Percentiles rank a stretch among this genome's conserved stretches.
Evolutionary conservation across 1,284 basidiomycete species (phyloP).

Genomic region (Chalciporus sp.): DNA sequence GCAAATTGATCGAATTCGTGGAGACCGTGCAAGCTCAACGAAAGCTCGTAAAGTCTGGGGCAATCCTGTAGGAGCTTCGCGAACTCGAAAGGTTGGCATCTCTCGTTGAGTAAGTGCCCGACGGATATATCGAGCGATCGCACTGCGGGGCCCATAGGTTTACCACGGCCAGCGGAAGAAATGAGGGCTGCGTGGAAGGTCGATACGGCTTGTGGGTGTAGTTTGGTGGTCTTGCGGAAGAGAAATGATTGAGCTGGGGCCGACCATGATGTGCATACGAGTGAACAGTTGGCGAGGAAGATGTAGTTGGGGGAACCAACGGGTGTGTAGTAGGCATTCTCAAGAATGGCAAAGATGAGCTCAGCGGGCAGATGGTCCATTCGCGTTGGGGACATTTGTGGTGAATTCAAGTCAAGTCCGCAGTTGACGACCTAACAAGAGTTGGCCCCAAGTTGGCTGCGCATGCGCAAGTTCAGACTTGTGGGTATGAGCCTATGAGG

Average conservation of each 20-base stretch:
- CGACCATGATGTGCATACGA: conserved; percentile 43
- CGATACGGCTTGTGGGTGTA: conserved; percentile 5
- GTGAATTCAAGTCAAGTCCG: background rate
- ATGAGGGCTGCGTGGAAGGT: conserved; percentile 20
- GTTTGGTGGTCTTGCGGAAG: conserved; percentile 35
- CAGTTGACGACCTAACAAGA: too few species aligned
- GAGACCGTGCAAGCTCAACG: conserved; percentile 30
- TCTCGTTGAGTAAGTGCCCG: conserved; percentile 7
- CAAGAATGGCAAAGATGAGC: conserved; percentile 47
- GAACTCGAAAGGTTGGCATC: conserved; percentile 23
- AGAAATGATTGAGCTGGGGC: conserved; percentile 43
- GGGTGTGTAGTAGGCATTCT: conserved; percentile 38
- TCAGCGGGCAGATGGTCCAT: conserved; percentile 38
- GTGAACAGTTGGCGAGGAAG: conserved; percentile 38
- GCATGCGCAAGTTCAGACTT: too few species aligned
- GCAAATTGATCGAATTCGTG: conserved; percentile 32
- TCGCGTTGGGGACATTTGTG: background rate
- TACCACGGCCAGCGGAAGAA: conserved; percentile 17
- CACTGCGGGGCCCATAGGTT: conserved; percentile 17
- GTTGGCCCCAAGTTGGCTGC: too few species aligned
- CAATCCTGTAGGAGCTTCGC: conserved; percentile 35
- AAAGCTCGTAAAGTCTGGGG: conserved; percentile 42
- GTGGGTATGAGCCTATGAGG: too few species aligned
- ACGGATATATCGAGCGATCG: conserved; percentile 29
- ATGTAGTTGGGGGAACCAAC: conserved; percentile 34